Conservation (phyloP, 257 asterid genomes). For the Solanum verrucosum region DNA sequence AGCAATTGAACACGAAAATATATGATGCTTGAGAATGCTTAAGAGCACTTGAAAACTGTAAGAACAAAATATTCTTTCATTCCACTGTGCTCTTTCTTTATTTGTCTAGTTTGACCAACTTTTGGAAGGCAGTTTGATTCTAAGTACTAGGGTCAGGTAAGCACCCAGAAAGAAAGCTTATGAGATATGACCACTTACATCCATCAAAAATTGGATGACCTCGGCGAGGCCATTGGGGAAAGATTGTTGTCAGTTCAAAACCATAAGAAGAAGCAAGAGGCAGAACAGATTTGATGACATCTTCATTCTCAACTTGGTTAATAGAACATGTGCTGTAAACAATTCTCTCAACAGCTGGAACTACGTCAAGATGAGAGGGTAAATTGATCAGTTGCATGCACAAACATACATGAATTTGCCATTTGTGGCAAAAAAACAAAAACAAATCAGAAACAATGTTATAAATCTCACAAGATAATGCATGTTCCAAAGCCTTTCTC, state of each 20-base stretch:
- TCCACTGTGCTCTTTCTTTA: background rate
- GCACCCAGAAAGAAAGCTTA: background rate
- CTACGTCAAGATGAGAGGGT: conserved; percentile 15
- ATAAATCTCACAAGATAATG: conserved; percentile 59
- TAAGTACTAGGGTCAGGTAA: background rate
- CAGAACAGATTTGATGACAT: conserved; percentile 56
- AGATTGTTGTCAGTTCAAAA: conserved; percentile 48
- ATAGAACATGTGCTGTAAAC: conserved; percentile 95
- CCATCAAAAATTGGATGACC: conserved; percentile 77
- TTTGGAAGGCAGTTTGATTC: background rate
- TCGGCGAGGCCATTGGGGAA: conserved; percentile 84
- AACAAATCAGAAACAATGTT: background rate
- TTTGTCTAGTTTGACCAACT: background rate
- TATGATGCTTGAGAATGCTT: background rate
- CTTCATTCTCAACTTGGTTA: conserved; percentile 83
- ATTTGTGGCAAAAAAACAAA: background rate
- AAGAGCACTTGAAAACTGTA: background rate
- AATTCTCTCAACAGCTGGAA: conserved; percentile 76
- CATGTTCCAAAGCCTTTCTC: conserved; percentile 67
- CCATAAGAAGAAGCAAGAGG: conserved; percentile 64
- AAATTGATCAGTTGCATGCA: background rate
- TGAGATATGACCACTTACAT: conserved; percentile 34
- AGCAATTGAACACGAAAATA: background rate
- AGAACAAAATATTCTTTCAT: background rate
- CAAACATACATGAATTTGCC: background rate